phyloP scores from a whole-genome alignment of 2,329 filamentous ascomycete species.

The Botrytis galanthina region DNA sequence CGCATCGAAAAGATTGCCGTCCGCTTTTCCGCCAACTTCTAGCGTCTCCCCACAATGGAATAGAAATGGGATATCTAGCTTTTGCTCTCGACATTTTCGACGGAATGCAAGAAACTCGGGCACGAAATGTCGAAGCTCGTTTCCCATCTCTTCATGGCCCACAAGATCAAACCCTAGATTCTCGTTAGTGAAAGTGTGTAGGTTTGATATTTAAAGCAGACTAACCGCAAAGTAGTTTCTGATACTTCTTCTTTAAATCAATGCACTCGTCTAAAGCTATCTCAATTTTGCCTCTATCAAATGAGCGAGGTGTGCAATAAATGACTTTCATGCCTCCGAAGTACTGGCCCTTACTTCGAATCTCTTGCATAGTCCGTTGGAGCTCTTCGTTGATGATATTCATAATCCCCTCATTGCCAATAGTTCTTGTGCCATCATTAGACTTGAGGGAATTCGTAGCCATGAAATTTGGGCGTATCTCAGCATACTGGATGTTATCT shows the following conservation, averaged over 20 bases:
- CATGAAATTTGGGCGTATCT: conserved; percentile 69
- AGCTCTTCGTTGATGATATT: conserved; percentile 56
- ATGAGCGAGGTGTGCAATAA: conserved; percentile 67
- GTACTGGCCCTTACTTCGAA: conserved; percentile 42
- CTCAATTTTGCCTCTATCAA: conserved; percentile 48
- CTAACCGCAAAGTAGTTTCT: conserved; percentile 62
- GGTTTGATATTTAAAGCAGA: conserved; percentile 8
- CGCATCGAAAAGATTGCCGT: conserved; percentile 69
- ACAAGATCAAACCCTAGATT: conserved; percentile 64
- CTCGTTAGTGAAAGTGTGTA: background rate
- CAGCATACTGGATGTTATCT: conserved; percentile 69
- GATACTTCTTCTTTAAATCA: conserved; percentile 55
- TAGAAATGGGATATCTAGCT: conserved; percentile 64
- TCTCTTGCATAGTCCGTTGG: conserved; percentile 45
- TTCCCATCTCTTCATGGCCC: conserved; percentile 62
- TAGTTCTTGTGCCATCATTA: conserved; percentile 52
- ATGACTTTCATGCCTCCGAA: conserved; percentile 69
- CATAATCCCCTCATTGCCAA: conserved; percentile 60
- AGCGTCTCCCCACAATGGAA: conserved; percentile 77
- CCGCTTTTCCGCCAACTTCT: conserved; percentile 60
- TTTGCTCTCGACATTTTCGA: conserved; percentile 46
- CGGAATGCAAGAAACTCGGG: conserved; percentile 57
- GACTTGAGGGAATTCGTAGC: conserved; percentile 57
- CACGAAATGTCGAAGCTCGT: conserved; percentile 57
- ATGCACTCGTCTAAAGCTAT: conserved; percentile 60